Percentiles rank a stretch among this genome's conserved stretches.
These are phyloP conservation scores for Kickxella alabastrina DNA, from an alignment of 192 early-diverging fungal genomes.

Conservation along the genomic window DNA sequence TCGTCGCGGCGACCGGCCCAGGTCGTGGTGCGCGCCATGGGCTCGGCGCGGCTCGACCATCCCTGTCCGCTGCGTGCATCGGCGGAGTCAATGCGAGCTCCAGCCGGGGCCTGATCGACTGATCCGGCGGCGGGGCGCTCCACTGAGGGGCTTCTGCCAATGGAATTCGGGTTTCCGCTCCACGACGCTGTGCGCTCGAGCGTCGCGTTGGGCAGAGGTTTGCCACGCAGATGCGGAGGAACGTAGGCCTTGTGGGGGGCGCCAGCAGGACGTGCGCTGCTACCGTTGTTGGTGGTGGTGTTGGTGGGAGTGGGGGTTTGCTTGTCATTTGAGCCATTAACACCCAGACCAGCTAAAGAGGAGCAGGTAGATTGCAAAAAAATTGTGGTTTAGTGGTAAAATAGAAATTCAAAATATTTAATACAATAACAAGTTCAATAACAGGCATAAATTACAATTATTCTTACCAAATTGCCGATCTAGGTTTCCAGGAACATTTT, in stretches of 20 bases:
- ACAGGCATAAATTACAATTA: neutral
- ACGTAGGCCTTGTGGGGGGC: constrained; percentile 56
- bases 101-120: constrained; percentile 13
- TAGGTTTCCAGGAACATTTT: constrained; percentile 63
- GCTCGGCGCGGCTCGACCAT: constrained; percentile 28
- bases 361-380: neutral
- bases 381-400: neutral
- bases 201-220: constrained; percentile 39
- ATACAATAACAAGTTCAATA: neutral
- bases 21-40: constrained; percentile 50
- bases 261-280: constrained; percentile 2
- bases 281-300: neutral
- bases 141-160: constrained; percentile 44
- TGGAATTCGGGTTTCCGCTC: constrained; percentile 39
- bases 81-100: constrained; percentile 31
- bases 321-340: constrained; percentile 57
- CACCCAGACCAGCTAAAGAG: constrained; percentile 63
- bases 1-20: constrained; percentile 52
- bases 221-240: constrained; percentile 65
- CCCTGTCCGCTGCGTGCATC: constrained; percentile 41
- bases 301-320: constrained; percentile 6
- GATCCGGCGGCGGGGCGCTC: constrained; percentile 18
- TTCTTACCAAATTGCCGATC: constrained; percentile 68
- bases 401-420: neutral
- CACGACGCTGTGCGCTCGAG: constrained; percentile 56